Evolutionary conservation across 208 protist genomes (phyloP), one percentile per base, ranked within the genome.

Genomic region (Endotrypanum monterogeii): DNA sequence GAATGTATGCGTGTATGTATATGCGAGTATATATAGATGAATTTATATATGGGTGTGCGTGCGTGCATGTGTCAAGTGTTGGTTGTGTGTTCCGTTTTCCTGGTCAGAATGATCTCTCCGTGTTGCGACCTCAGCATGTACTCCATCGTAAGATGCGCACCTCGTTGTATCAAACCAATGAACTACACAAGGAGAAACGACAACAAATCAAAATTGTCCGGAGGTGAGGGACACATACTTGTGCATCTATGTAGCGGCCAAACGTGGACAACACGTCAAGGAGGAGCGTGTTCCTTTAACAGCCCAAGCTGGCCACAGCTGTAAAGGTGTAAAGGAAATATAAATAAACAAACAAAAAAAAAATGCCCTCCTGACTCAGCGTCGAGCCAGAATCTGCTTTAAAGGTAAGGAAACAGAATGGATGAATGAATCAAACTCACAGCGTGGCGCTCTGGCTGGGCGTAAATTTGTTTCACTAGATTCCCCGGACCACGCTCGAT

Each of bases 381-480:
- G 50, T 48, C 76, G 25, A 81, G 71, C n/a, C 71, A 81, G 20
- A 63, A 76, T 23, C 66, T 50, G 71, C 76, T 76, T 5, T 70
- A 81, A 23, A 81, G 51, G 41, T 63, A 77, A 25, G 78, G 78
- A 28, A 82, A 83, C 8, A 79, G 50, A 54, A 75, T 52, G 44
- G 71, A 71, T 1, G 82, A 65, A n/a, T 56, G 69, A 12, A 83
- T 67, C 20, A 67, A 8, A 61, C 89, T 93, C n/a, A 88, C 89
- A 11, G 76, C 70, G 44, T 83, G 66, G 52, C 82, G 87, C 30
- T 73, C 61, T 23, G 66, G 62, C n/a, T 74, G 67, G 1, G 78
- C 67, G 61, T 91, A 94, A 41, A 87, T 76, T 28, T 85, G 73
- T 58, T 82, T 86, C 35, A 90, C 61, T 23, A 87, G 46, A 9